phyloP scores from a whole-genome alignment of 2,329 filamentous ascomycete genomes.

The Arthrocladium fulminans region DNA sequence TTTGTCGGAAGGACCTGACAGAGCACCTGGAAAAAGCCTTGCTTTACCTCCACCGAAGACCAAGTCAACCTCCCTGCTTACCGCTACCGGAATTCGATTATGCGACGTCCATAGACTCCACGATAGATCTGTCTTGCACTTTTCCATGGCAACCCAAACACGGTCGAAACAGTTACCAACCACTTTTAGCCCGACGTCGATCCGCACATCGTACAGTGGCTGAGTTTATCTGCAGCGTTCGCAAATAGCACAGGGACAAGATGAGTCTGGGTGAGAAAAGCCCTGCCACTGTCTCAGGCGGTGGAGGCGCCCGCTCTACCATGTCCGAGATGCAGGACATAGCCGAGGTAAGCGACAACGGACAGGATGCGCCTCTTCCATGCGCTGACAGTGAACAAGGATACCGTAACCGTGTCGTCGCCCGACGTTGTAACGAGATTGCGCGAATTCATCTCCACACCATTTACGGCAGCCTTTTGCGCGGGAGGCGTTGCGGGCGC shows the following conservation, averaged over 20 bases:
- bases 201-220: conserved; percentile 7
- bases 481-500: conserved; percentile 90
- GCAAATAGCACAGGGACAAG: neutral
- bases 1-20: neutral
- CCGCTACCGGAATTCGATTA: no score
- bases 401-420: conserved; percentile 16
- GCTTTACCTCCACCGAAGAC: no score
- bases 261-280: conserved; percentile 21
- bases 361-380: neutral
- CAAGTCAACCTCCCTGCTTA: no score
- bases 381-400: conserved; percentile 14
- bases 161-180: neutral
- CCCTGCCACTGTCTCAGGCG: conserved; percentile 17
- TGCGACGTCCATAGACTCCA: neutral
- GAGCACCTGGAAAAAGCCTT: no score
- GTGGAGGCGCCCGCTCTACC: conserved; percentile 15
- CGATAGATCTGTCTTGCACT: neutral
- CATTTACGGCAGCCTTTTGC: conserved; percentile 83
- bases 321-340: conserved; percentile 16
- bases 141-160: conserved; percentile 3
- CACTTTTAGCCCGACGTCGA: conserved; percentile 2
- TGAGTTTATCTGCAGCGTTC: neutral
- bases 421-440: conserved; percentile 22
- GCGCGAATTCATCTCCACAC: conserved; percentile 57
- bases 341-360: conserved; percentile 15